Evolutionary conservation across 768 basidiomycete species (phyloP).

Genomic region (Suillus brevipes): DNA sequence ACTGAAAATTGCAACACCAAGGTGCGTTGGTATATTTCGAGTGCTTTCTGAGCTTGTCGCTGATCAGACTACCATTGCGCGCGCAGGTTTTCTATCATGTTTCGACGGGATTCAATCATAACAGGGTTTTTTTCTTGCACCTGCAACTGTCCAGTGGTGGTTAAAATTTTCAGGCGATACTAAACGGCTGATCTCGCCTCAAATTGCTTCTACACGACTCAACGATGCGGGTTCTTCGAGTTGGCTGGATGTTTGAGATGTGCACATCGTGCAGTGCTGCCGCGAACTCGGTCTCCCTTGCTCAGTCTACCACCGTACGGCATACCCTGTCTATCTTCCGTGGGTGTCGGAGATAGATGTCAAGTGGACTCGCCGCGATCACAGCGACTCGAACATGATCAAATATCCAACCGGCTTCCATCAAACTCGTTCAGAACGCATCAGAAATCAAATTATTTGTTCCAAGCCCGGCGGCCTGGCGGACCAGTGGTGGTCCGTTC

Average conservation of each 20-base stretch:
- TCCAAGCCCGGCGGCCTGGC: background rate
- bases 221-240: background rate
- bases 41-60: background rate
- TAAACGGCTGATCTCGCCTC: background rate
- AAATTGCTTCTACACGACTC: background rate
- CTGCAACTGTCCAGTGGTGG: background rate
- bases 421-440: background rate
- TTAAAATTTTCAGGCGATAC: background rate
- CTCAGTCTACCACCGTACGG: too few species aligned
- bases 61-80: background rate
- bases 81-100: background rate
- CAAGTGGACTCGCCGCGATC: background rate
- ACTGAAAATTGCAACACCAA: background rate
- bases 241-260: background rate
- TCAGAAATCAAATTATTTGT: background rate
- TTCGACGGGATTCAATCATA: background rate
- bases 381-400: background rate
- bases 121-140: too few species aligned
- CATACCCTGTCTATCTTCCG: too few species aligned
- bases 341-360: background rate
- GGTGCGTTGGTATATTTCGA: background rate
- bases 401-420: background rate
- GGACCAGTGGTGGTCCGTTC: background rate
- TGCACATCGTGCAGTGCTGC: background rate
- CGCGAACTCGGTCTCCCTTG: background rate